Evolutionary conservation across 2,329 filamentous ascomycete genomes (phyloP).

Genomic region (Albophoma yamanashiensis): DNA sequence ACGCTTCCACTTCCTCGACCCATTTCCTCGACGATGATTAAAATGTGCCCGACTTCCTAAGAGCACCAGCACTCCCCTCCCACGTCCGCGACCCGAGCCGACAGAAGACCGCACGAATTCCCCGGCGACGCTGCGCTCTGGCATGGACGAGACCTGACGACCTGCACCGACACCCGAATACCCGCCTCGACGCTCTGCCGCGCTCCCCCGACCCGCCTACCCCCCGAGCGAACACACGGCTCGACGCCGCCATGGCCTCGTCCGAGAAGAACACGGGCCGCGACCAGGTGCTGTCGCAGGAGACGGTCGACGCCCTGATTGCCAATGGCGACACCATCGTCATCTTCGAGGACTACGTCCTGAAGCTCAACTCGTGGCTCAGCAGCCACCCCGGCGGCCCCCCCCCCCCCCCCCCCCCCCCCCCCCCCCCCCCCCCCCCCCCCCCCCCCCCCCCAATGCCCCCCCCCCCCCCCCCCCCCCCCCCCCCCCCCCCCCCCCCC

Average conservation of each 20-base stretch:
- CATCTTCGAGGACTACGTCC: conserved; percentile 68
- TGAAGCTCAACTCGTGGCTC: conserved; percentile 84
- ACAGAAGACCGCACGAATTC: too few relatives aligned
- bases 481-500: neutral
- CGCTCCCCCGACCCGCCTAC: neutral
- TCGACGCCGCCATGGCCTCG: neutral
- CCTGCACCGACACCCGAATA: neutral
- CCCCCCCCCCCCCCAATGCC: conserved; percentile 18
- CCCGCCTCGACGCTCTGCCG: neutral
- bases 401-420: neutral
- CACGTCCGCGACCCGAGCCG: too few relatives aligned
- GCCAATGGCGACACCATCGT: conserved; percentile 70
- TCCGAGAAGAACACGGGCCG: neutral
- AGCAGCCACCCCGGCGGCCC: conserved; percentile 78
- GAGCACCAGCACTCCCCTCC: neutral
- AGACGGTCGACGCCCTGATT: conserved; percentile 58
- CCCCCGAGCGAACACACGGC: neutral
- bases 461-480: neutral
- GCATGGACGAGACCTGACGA: neutral
- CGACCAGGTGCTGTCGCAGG: conserved; percentile 25
- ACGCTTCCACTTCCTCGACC: too few relatives aligned
- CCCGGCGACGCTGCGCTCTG: neutral
- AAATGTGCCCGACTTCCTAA: neutral
- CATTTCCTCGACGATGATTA: neutral
- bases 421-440: neutral